Base-by-base conservation (phyloP, 345 rosid genomes). In the Citrus glauca region DNA sequence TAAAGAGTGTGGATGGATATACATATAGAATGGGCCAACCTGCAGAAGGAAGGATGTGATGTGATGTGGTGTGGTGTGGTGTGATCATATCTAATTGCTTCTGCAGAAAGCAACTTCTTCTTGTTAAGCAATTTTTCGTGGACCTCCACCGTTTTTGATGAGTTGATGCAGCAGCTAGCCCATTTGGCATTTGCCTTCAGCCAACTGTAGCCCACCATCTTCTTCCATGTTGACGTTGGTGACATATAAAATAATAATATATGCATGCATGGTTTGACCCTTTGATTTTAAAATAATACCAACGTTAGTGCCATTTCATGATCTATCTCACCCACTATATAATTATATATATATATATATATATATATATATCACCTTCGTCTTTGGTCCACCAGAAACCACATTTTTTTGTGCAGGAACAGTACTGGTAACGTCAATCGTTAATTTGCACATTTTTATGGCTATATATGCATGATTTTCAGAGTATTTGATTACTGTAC, bases 131-230 rank as follows among this genome's bases (percentile, higher is more conserved):
- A 68, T n/a, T 70, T 74, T 19, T 0, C n/a, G 77, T 74, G 76
- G 76, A 61, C 66, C 76, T 73, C 50, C 66, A 73, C 76, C n/a
- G 28, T 7, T 45, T 45, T 48, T 45, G 1, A 45, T 45, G 50
- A 45, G 1, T 45, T 45, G 50, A 45, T 45, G 50, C 50, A 45
- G 50, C 5, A 14, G 32, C 32, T 30, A 30, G 7, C 53, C 75
- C 53, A 35, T 73, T 57, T 24, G 66, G n/a, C n/a, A 6, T 17
- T 30, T 32, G 68, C n/a, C 2, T 63, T 35, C 40, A 37, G 56
- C 76, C 76, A 74, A 74, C 71, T 32, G 78, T 48, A 64, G 48
- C 48, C 78, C 78, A 38, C 28, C 38, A 17, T n/a, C 76, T 37
- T 28, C 40, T 64, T 64, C 70, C 30, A 32, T 20, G 24, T 61